Conservation (phyloP, 495 filamentous ascomycete species). For the Neurospora tetrasperma region DNA sequence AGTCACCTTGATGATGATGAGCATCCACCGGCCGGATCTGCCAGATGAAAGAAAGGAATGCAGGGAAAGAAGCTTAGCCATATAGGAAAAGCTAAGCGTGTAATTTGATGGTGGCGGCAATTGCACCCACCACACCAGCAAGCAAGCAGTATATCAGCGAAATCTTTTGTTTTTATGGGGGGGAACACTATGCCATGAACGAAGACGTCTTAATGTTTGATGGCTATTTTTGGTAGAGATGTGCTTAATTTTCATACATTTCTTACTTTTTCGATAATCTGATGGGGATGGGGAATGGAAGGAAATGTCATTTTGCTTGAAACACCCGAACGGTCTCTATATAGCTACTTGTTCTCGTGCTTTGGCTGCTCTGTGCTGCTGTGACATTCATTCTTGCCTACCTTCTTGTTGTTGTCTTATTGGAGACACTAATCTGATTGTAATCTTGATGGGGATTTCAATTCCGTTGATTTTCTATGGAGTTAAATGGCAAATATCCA, state of each 20-base stretch:
- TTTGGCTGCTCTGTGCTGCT: not conserved
- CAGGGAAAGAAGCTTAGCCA: not conserved
- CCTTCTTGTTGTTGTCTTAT: not conserved
- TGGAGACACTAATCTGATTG: not conserved
- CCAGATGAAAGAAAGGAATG: not conserved
- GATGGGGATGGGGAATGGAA: not conserved
- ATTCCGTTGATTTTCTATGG: not conserved
- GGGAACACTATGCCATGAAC: not conserved
- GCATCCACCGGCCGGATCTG: not conserved
- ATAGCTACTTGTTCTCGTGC: not conserved
- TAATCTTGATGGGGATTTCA: not conserved
- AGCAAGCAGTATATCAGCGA: not conserved
- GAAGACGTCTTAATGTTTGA: not conserved
- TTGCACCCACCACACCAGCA: not conserved
- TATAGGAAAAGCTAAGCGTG: not conserved
- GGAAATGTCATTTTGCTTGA: not conserved
- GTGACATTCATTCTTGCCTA: not conserved
- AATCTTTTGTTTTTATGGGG: not conserved
- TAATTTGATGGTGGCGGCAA: not conserved
- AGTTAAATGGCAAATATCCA: not conserved
- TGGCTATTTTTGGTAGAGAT: not conserved
- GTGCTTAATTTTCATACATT: not conserved
- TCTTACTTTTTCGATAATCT: not conserved
- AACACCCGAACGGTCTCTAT: not conserved
- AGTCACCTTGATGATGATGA: conserved; percentile 12